Evolutionary conservation across 2,329 filamentous ascomycete species (phyloP), one percentile per base, ranked within the genome.

Genomic region (Fusarium goolgardi): DNA sequence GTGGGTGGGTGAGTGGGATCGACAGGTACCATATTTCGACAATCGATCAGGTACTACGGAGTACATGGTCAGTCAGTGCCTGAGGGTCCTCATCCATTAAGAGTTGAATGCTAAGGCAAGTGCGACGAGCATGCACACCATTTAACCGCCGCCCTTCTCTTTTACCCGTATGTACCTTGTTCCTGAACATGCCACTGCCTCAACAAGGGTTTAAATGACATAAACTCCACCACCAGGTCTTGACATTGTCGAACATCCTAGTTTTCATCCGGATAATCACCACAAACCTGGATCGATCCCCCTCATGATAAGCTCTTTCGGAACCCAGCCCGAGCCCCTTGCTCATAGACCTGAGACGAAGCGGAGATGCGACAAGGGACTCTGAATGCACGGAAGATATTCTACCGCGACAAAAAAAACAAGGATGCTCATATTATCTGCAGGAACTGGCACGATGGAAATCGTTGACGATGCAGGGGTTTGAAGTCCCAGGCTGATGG

Each of bases 311-410:
- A 61, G 55, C 65, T 56, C 43, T 23, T 35, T 6, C 27, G 65
- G 60, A 31, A 18, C 45, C 27, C 39, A 35, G 13, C 53, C 61
- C 61, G 60, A n/a, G 44, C 32, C 70, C 43, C 70, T 69, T 56
- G 53, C 61, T 53, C 44, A 49, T 41, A 44, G 37, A 72, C 71
- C 69, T 73, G 71, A 73, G 71, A 73, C 71, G 55, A 44, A 32
- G 57, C 69, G 71, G 71, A 72, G 63, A 71, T 70, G 53, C 50
- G 18, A 50, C 59, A 64, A 46, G 61, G 64, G 64, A 53, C 39
- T 37, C 55, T 40, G 23, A 59, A 51, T 69, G 69, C 15, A 72
- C 59, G 71, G 71, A 73, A 44, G n/a, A 20, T 60, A 64, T 70
- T 73, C 71, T 16, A 29, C 71, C 71, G 71, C 54, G 43, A 58